phyloP scores from a whole-genome alignment of 768 basidiomycete genomes.

The Suillus clintonianus region DNA sequence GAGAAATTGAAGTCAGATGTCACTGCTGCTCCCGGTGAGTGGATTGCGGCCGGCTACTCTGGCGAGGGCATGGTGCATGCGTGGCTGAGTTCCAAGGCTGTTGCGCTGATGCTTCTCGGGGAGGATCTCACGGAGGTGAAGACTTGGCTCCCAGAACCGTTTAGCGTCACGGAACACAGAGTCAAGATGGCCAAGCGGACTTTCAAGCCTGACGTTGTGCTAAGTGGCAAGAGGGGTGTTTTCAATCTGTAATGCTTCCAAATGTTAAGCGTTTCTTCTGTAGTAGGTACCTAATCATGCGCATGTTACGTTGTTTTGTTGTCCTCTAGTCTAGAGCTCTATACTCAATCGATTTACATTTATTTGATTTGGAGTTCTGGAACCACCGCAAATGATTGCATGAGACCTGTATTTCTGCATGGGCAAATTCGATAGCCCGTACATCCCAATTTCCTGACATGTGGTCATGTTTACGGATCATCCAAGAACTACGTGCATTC shows the following conservation, averaged over 20 bases:
- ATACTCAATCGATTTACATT: too few relatives aligned
- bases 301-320: too few relatives aligned
- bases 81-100: constrained; percentile 60
- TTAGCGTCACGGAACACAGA: neutral
- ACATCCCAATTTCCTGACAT: neutral
- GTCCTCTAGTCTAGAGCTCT: too few relatives aligned
- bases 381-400: too few relatives aligned
- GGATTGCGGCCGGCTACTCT: constrained; percentile 70
- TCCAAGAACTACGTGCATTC: neutral
- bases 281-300: neutral
- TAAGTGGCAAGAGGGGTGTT: neutral
- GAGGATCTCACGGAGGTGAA: constrained; percentile 22
- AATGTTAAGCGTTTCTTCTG: neutral
- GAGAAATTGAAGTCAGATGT: neutral
- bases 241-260: neutral
- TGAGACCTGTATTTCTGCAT: too few relatives aligned
- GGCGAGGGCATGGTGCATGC: constrained; percentile 78
- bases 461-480: neutral
- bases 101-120: constrained; percentile 61
- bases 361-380: too few relatives aligned
- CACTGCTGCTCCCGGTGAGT: constrained; percentile 53
- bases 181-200: neutral
- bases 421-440: too few relatives aligned
- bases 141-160: neutral
- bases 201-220: neutral